phyloP scores from a whole-genome alignment of 1,139 yeast species.

The Geotrichum candidum region DNA sequence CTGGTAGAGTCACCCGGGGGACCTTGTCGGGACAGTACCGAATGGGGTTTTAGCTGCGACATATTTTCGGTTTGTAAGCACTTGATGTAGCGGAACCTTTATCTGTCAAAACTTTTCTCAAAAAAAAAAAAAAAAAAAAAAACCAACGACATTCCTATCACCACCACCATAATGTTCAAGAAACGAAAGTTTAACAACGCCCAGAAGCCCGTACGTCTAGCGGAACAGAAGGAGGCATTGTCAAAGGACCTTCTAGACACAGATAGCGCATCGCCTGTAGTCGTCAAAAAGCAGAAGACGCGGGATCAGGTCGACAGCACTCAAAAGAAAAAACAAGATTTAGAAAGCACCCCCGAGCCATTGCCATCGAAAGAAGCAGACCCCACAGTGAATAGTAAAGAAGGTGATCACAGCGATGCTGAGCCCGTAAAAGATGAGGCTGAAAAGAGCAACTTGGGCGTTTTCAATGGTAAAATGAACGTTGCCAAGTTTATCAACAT shows the following conservation, averaged over 20 bases:
- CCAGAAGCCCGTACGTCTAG: slow-evolving; percentile 9
- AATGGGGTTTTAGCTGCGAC: no score
- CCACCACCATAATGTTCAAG: slow-evolving; percentile 9
- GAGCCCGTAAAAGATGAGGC: neutral
- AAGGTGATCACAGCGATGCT: neutral
- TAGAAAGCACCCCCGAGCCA: neutral
- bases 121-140: neutral
- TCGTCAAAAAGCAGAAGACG: neutral
- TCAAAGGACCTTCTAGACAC: neutral
- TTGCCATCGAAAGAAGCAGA: neutral
- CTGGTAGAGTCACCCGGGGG: no score
- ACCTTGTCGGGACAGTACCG: neutral
- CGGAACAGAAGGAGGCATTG: slow-evolving; percentile 2
- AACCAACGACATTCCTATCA: neutral
- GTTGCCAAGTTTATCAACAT: slow-evolving; percentile 12
- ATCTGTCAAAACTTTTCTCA: neutral
- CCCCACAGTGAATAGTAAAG: neutral
- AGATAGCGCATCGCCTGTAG: neutral
- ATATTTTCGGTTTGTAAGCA: neutral
- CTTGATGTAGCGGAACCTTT: neutral
- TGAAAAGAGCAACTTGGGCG: slow-evolving; percentile 10
- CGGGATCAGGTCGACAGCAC: neutral
- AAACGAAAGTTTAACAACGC: slow-evolving; percentile 9
- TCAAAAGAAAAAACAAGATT: neutral
- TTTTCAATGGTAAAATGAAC: slow-evolving; percentile 13